Percentiles rank a stretch among this genome's conserved stretches.
Conservation (phyloP, 2,329 filamentous ascomycete genomes). For the Scolecobasidium constrictum region DNA sequence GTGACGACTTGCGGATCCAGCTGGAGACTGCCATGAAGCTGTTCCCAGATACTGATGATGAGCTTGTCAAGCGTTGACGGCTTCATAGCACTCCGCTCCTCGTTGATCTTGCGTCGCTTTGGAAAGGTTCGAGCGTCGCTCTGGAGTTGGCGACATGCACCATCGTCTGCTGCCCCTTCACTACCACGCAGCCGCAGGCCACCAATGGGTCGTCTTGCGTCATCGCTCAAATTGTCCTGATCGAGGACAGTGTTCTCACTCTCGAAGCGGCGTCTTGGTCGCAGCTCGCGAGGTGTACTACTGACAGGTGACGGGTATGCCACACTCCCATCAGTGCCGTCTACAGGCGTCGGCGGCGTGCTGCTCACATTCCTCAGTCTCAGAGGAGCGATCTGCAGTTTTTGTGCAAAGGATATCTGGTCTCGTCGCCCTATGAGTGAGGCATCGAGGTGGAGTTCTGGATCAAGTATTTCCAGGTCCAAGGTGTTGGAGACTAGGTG, state of each 20-base stretch:
- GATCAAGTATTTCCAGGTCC: background rate
- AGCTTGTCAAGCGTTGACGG: conserved; percentile 38
- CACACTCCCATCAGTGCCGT: background rate
- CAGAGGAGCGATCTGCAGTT: background rate
- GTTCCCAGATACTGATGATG: conserved; percentile 39
- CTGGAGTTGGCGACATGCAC: conserved; percentile 19
- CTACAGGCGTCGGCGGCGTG: background rate
- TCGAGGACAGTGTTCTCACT: background rate
- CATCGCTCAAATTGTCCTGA: background rate
- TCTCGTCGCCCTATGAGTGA: background rate
- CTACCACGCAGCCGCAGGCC: background rate
- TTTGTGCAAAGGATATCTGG: background rate
- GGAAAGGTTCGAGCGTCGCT: conserved; percentile 21
- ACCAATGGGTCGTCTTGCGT: background rate
- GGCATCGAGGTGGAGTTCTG: background rate
- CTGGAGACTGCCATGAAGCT: conserved; percentile 32
- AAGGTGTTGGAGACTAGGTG: background rate
- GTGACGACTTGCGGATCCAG: conserved; percentile 28
- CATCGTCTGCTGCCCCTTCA: background rate
- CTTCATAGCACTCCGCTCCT: conserved; percentile 31
- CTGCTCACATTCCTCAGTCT: background rate
- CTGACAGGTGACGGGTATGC: background rate
- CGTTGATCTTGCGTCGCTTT: conserved; percentile 20
- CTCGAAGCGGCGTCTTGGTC: background rate
- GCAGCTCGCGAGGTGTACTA: background rate